phyloP scores from a whole-genome alignment of 1,284 basidiomycete species.

The Cutaneotrichosporon mucoides region DNA sequence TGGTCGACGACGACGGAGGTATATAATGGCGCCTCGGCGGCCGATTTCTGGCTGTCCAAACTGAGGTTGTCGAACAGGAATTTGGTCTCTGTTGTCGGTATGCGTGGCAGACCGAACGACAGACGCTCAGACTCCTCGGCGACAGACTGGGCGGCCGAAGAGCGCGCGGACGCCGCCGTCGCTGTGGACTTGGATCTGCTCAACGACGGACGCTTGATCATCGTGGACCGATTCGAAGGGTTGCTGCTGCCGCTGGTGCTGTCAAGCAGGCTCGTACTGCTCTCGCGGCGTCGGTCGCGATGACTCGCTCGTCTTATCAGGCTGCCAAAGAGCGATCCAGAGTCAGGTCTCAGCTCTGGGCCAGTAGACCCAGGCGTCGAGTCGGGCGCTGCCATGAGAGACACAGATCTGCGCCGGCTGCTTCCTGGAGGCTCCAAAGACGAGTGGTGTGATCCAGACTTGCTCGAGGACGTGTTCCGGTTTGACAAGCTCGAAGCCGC shows the following conservation, averaged over 20 bases:
- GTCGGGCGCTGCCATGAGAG: background rate
- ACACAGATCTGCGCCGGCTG: background rate
- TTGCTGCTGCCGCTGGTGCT: background rate
- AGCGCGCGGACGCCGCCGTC: background rate
- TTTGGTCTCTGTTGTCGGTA: conserved; percentile 18
- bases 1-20: too few relatives aligned
- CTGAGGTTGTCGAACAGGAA: conserved; percentile 3
- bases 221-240: background rate
- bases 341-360: conserved; percentile 1
- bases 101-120: conserved; percentile 41
- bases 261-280: background rate
- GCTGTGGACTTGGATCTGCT: background rate
- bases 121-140: conserved; percentile 17
- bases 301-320: conserved; percentile 1
- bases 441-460: background rate
- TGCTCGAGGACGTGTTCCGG: too few relatives aligned
- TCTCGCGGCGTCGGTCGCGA: conserved; percentile 4
- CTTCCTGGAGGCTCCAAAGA: background rate
- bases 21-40: too few relatives aligned
- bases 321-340: conserved; percentile 2
- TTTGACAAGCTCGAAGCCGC: too few relatives aligned
- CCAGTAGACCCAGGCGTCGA: background rate
- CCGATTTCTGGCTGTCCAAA: too few relatives aligned
- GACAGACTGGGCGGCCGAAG: background rate
- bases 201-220: background rate